Conservation (phyloP, 2,329 filamentous ascomycete genomes). For the Ambrosiella cleistominuta region DNA sequence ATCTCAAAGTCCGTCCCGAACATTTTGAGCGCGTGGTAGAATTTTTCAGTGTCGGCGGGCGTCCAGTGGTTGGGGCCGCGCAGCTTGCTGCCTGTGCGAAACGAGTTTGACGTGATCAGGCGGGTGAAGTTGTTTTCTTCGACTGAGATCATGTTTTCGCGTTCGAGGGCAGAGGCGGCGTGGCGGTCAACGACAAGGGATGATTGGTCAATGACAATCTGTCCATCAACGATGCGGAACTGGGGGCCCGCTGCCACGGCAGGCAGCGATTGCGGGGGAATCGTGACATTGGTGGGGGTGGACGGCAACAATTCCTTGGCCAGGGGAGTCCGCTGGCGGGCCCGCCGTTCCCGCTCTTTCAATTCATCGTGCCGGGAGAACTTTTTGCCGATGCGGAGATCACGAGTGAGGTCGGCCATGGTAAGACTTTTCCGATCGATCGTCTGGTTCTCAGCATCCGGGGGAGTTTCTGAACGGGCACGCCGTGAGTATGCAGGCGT, state of each 20-base stretch:
- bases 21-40: conserved; percentile 57
- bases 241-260: conserved; percentile 28
- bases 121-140: conserved; percentile 67
- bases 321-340: conserved; percentile 19
- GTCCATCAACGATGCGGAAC: conserved; percentile 51
- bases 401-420: conserved; percentile 55
- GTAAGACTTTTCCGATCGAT: conserved; percentile 51
- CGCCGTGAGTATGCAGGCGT: conserved; percentile 17
- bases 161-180: conserved; percentile 37
- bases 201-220: conserved; percentile 52
- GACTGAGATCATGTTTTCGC: conserved; percentile 40
- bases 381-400: conserved; percentile 54
- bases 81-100: conserved; percentile 42
- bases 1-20: conserved; percentile 74
- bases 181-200: conserved; percentile 53
- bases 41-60: conserved; percentile 51
- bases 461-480: conserved; percentile 38
- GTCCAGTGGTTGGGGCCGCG: conserved; percentile 51
- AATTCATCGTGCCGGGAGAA: conserved; percentile 60
- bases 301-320: conserved; percentile 21
- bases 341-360: conserved; percentile 42
- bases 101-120: conserved; percentile 51
- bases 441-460: conserved; percentile 41
- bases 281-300: not conserved
- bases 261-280: not conserved